Evolutionary conservation across 371 early-diverging fungal genomes (phyloP), one percentile per base, ranked within the genome.

Genomic region (Cokeromyces recurvatus): DNA sequence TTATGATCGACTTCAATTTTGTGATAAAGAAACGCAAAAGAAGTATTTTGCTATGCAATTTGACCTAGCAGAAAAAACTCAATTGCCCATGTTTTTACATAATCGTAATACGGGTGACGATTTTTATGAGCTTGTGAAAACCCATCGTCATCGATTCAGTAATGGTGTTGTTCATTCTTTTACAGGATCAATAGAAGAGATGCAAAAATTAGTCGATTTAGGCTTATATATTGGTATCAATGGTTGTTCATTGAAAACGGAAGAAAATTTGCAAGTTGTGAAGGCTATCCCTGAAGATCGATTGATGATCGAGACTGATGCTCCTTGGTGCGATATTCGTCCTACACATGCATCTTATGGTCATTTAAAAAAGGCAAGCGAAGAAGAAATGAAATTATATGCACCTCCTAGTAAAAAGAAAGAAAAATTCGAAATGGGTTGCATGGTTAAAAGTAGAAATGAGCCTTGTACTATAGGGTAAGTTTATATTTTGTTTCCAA

Each of bases 91-190:
- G 85, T 93, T 95, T 62, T 63, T 95, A 24, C 95, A 95, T 72
- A 74, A 84, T 51, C 80, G 96, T 22, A 89, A 91, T 61, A 87
- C 96, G 0, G 84, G 72, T 8, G 68, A 57, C 35, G 90, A 87
- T 16, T 66, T 66, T 46, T 63, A 55, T 42, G 38, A 56, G 7
- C 56, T 89, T 17, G 62, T 93, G 7, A 69, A 71, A 25, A 59
- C 68, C 16, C 71, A 94, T 64, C 78, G 91, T 2, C 63, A 67
- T 35, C 56, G 60, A 27, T 87, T 91, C 46, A 71, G 57, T 6
- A 49, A 68, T n/a, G 99, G 97, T 21, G 94, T 98, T 2, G 94
- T 98, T 17, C 99, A 99, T 57, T 93, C 92, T 0, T 97, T 95
- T 60, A 92, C 91, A 4, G 96, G 95, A 1, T 67, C 81, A 0